A percentile compares a stretch with the other conserved stretches of the same genome.
Evolutionary conservation across 192 early-diverging fungal species (phyloP).

Genomic region (Coemansia asiatica): DNA sequence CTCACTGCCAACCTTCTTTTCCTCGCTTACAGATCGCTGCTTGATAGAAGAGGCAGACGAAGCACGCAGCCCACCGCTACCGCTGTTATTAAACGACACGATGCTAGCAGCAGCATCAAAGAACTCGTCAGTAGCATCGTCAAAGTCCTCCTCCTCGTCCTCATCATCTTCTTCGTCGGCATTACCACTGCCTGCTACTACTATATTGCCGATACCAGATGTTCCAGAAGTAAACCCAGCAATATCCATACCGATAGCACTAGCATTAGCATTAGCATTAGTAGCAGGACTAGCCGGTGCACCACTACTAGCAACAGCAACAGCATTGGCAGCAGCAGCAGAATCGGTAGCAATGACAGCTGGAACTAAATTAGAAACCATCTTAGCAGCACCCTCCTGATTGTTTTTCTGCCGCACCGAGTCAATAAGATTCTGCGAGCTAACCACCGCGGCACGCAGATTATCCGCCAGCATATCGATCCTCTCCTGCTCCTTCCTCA

Average conservation of each 20-base stretch:
- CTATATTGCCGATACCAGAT: not conserved
- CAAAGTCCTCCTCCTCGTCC: conserved; percentile 54
- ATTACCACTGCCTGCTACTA: not conserved
- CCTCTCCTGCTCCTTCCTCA: conserved; percentile 51
- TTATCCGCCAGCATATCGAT: conserved; percentile 56
- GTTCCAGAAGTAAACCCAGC: not conserved
- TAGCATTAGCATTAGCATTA: too few species aligned
- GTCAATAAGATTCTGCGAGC: conserved; percentile 40
- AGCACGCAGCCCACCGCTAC: conserved; percentile 10
- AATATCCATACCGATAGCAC: too few species aligned
- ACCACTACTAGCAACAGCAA: too few species aligned
- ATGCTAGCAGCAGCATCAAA: conserved; percentile 61
- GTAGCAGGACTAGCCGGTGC: too few species aligned
- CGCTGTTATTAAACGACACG: conserved; percentile 24
- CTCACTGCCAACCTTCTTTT: not conserved
- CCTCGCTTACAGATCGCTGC: not conserved
- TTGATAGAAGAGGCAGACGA: conserved; percentile 8
- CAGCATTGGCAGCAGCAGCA: too few species aligned
- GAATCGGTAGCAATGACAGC: too few species aligned
- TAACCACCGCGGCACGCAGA: conserved; percentile 48
- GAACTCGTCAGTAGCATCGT: conserved; percentile 62
- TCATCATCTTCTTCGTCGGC: conserved; percentile 22
- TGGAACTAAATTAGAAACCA: too few species aligned
- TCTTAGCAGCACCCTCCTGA: conserved; percentile 7
- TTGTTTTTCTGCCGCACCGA: conserved; percentile 24